Evolutionary conservation across 2,329 filamentous ascomycete species (phyloP), one percentile per base, ranked within the genome.

Genomic region (Phialemoniopsis sp.): DNA sequence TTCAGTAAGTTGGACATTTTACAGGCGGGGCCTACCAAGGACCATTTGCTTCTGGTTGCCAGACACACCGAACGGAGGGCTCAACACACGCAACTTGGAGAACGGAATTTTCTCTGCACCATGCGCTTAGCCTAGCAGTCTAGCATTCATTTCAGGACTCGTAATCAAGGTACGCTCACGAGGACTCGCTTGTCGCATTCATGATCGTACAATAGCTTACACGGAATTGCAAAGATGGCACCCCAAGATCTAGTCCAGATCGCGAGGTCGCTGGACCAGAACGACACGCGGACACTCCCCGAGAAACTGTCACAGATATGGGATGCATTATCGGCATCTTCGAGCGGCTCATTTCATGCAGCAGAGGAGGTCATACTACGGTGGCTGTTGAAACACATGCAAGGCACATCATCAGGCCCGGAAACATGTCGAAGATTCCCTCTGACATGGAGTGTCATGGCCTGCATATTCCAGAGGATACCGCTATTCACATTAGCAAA

Each of bases 401-500:
- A 70, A 44, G 67, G 68, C 15, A 48, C 63, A 31, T 61, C 63
- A 26, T 57, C 67, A 29, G 58, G 54, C 36, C 69, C 72, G 38
- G 75, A 80, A 54, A 70, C 65, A 31, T 50, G 78, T 37, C 70
- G 77, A 49, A 66, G 76, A 45, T 78, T 72, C 49, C 73, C 76
- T 34, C 55, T 75, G 38, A 68, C 76, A 9, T 84, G 80, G 85
- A 68, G 65, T 21, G 71, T 89, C 29, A 57, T 89, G 17, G 67
- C 69, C 33, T 73, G 72, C 42, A 67, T 85, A 35, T 72, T 87
- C 39, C 66, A 71, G 36, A 66, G 79, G n/a, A 77, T 91, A 14
- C 82, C 87, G 0, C 66, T 80, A 0, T 81, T 85, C 34, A 82
- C 79, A 10, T 68, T 87, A 17, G 85, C 87, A 8, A 80, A 81